Conservation (phyloP, 1,284 basidiomycete genomes). For the Malassezia psittaci region DNA sequence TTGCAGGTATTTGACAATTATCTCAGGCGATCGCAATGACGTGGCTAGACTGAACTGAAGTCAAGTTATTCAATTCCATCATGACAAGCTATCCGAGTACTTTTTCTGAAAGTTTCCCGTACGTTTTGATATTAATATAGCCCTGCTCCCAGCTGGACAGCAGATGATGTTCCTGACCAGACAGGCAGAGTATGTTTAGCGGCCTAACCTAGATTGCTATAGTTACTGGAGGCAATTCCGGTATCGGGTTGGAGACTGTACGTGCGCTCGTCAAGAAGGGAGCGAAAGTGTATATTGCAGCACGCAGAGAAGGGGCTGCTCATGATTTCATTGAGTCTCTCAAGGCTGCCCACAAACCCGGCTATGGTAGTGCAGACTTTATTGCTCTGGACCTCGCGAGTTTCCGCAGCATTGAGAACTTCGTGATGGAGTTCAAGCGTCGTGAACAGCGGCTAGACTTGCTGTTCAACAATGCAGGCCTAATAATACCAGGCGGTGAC, state of each 20-base stretch:
- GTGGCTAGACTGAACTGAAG: no score
- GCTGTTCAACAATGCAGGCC: constrained; percentile 26
- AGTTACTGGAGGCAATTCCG: constrained; percentile 38
- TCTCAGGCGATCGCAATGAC: no score
- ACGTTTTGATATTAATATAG: background rate
- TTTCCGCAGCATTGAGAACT: constrained; percentile 21
- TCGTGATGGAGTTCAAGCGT: constrained; percentile 17
- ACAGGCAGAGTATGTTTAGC: background rate
- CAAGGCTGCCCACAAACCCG: background rate
- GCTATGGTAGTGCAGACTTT: constrained; percentile 5
- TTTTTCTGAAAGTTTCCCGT: constrained; percentile 14
- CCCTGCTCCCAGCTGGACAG: constrained; percentile 1
- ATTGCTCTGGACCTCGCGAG: constrained; percentile 25
- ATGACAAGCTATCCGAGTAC: background rate
- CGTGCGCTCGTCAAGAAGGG: constrained; percentile 24
- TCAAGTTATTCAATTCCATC: no score
- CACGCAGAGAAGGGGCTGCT: constrained; percentile 9
- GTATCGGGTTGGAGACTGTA: constrained; percentile 33
- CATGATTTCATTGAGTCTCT: constrained; percentile 13
- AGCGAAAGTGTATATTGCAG: constrained; percentile 26
- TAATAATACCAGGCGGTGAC: constrained; percentile 8
- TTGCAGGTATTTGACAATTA: no score
- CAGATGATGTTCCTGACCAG: constrained; percentile 7
- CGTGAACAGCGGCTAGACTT: constrained; percentile 22
- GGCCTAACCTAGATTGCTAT: constrained; percentile 19